Evolutionary conservation across 2,329 filamentous ascomycete genomes (phyloP).

Genomic region (Fusarium austroafricanum): DNA sequence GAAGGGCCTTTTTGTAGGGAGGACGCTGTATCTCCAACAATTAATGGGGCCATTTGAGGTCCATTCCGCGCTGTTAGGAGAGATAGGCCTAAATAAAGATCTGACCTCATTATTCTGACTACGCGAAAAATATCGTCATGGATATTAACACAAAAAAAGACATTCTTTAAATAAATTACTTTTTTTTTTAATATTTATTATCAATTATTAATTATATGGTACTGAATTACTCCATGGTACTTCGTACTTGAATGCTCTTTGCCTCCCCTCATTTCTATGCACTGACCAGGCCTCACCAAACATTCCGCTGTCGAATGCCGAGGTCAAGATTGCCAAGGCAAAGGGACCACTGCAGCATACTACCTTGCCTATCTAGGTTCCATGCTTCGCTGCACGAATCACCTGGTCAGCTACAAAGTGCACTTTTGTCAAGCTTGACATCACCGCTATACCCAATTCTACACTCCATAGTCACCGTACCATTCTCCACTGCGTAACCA

Average conservation of each 20-base stretch:
- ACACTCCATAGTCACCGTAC: background rate
- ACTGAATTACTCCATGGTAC: no score
- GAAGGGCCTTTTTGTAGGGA: conserved; percentile 28
- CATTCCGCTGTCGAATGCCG: conserved; percentile 18
- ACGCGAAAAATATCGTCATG: background rate
- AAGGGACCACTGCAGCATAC: background rate
- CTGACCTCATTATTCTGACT: no score
- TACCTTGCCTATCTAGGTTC: conserved; percentile 6
- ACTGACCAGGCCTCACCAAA: background rate
- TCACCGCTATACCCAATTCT: conserved; percentile 16
- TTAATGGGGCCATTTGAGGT: no score
- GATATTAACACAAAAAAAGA: background rate
- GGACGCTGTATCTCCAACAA: no score
- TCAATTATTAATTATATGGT: no score
- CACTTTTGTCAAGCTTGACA: conserved; percentile 24
- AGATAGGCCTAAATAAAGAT: conserved; percentile 5
- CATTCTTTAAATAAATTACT: no score
- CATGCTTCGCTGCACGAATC: conserved; percentile 1
- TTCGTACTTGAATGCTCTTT: no score
- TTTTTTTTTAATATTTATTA: no score
- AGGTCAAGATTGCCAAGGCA: conserved; percentile 1
- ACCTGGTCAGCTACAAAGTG: conserved; percentile 13
- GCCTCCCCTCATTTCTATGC: conserved; percentile 5
- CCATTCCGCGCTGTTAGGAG: background rate
- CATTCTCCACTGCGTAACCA: background rate